Evolutionary conservation across 306 rosid genomes (phyloP).

Genomic region (Notholithocarpus densiflorus): DNA sequence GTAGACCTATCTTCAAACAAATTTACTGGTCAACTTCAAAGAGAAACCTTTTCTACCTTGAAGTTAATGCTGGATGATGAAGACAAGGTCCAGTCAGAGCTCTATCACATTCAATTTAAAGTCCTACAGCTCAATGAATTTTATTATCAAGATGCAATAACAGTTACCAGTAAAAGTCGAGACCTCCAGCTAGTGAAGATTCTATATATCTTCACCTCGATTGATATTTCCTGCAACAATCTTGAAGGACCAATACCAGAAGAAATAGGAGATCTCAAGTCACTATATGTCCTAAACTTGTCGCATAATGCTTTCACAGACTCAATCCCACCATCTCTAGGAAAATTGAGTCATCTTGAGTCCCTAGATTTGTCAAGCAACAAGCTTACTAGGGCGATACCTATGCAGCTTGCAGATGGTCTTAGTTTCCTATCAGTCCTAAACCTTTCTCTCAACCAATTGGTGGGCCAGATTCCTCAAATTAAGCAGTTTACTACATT

Average conservation of each 20-base stretch:
- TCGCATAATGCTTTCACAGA: constrained; percentile 31
- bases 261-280: constrained; percentile 11
- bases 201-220: constrained; percentile 24
- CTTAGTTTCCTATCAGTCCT: too few relatives aligned
- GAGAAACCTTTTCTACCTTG: constrained; percentile 11
- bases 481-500: too few relatives aligned
- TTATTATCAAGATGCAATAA: constrained; percentile 26
- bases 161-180: constrained; percentile 29
- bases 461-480: too few relatives aligned
- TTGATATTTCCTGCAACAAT: constrained; percentile 33
- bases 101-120: too few relatives aligned
- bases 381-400: too few relatives aligned
- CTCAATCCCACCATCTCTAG: constrained; percentile 14
- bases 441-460: too few relatives aligned
- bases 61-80: too few relatives aligned
- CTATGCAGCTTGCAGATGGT: too few relatives aligned
- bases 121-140: too few relatives aligned
- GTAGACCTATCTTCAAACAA: constrained; percentile 34
- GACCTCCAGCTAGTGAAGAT: constrained; percentile 26
- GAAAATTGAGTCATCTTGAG: too few relatives aligned
- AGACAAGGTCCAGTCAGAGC: too few relatives aligned
- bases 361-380: too few relatives aligned
- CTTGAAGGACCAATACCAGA: constrained; percentile 27
- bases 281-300: constrained; percentile 31
- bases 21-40: constrained; percentile 34